These are phyloP conservation scores for Leccinum longicurvipes DNA, from an alignment of 768 basidiomycete species.

Conservation along the genomic window DNA sequence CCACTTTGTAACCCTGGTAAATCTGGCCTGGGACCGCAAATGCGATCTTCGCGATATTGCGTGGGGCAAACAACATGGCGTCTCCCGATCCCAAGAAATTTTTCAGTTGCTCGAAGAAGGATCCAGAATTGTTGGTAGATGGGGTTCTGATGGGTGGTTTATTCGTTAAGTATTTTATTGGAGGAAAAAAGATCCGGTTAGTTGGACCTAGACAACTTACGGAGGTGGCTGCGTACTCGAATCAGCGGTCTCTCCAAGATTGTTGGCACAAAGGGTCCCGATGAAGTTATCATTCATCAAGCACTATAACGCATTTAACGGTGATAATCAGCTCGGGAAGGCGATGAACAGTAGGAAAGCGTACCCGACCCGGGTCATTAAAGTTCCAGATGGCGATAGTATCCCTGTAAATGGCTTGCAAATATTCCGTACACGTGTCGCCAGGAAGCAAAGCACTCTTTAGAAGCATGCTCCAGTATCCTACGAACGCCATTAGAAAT, in stretches of 20 bases:
- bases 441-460: background rate
- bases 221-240: too few relatives aligned
- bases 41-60: too few relatives aligned
- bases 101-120: too few relatives aligned
- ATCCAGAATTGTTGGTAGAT: too few relatives aligned
- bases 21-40: too few relatives aligned
- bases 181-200: too few relatives aligned
- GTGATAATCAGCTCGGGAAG: background rate
- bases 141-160: too few relatives aligned
- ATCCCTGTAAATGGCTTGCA: background rate
- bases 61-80: too few relatives aligned
- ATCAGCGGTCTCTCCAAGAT: background rate
- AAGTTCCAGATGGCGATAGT: background rate
- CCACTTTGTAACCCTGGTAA: background rate
- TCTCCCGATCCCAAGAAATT: too few relatives aligned
- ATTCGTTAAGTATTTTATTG: too few relatives aligned
- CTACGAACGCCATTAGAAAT: background rate
- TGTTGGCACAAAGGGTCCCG: background rate
- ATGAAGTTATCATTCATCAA: background rate
- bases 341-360: background rate
- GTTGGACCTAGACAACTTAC: background rate
- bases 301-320: background rate
- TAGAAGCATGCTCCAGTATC: background rate
- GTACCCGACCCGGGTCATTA: background rate
- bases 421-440: background rate